phyloP scores from a whole-genome alignment of 306 rosid species.

The Heteromeles arbutifolia region DNA sequence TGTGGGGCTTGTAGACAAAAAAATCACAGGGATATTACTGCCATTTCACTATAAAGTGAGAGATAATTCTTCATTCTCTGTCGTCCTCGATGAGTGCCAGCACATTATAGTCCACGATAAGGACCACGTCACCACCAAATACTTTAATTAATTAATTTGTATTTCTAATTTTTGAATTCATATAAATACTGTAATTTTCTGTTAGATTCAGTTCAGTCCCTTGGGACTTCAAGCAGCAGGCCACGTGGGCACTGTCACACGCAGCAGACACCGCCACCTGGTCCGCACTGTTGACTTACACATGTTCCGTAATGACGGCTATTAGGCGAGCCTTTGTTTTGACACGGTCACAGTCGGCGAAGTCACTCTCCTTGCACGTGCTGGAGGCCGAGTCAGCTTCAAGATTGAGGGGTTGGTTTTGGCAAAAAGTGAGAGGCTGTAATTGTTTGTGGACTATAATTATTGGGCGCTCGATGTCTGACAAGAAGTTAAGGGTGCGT shows the following conservation, averaged over 20 bases:
- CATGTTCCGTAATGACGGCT: conserved; percentile 36
- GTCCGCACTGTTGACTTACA: conserved; percentile 25
- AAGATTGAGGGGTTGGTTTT: neutral
- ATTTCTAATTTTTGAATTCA: neutral
- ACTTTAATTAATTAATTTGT: neutral
- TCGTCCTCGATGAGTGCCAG: neutral
- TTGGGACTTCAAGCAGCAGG: neutral
- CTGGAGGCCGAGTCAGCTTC: neutral
- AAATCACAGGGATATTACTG: neutral
- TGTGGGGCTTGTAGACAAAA: neutral
- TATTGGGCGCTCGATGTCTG: no score
- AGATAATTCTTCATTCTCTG: neutral
- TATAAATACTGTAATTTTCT: conserved; percentile 17
- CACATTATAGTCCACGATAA: conserved; percentile 6
- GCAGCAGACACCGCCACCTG: neutral
- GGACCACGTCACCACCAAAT: conserved; percentile 8
- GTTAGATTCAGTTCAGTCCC: conserved; percentile 37
- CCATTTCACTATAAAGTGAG: neutral
- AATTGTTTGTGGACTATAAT: no score
- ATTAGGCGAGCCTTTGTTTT: neutral
- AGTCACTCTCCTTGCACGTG: conserved; percentile 7
- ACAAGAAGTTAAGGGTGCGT: no score
- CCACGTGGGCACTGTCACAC: conserved; percentile 19
- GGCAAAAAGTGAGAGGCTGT: no score
- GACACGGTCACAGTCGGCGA: neutral